These are phyloP conservation scores for Fusarium concolor DNA, from an alignment of 2,329 filamentous ascomycete species.

Conservation along the genomic window DNA sequence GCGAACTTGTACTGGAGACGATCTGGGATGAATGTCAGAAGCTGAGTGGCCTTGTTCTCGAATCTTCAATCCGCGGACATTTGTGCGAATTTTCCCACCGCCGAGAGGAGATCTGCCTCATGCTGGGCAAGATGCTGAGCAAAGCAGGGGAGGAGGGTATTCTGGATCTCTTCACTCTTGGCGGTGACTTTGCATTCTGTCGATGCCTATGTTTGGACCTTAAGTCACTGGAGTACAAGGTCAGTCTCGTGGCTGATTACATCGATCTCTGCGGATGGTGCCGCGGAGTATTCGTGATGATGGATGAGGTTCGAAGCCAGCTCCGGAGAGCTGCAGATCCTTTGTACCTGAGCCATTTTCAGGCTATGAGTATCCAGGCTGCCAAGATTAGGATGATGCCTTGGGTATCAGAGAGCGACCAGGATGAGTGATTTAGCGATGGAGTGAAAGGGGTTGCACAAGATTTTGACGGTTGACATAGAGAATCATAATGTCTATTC, in stretches of 20 bases:
- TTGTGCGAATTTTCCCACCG: neutral
- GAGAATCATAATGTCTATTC: neutral
- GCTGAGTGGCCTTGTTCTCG: constrained; percentile 4
- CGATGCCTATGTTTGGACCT: neutral
- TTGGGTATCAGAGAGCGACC: neutral
- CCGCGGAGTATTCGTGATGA: neutral
- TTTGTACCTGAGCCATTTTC: constrained; percentile 12
- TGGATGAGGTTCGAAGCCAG: constrained; percentile 6
- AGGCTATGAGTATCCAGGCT: constrained; percentile 9
- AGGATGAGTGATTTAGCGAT: neutral
- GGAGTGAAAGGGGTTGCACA: neutral
- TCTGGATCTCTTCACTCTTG: constrained; percentile 17
- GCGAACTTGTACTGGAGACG: constrained; percentile 4
- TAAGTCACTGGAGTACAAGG: neutral
- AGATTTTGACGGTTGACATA: neutral
- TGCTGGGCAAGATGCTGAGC: constrained; percentile 29
- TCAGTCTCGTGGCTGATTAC: constrained; percentile 1
- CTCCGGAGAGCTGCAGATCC: constrained; percentile 5
- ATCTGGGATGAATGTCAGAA: constrained; percentile 24
- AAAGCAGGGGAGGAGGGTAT: constrained; percentile 14
- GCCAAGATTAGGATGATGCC: constrained; percentile 11
- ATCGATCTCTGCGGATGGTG: constrained; percentile 26
- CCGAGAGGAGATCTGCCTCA: neutral
- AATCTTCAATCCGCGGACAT: neutral
- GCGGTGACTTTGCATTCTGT: neutral